phyloP scores from a whole-genome alignment of 768 basidiomycete species.

The Tephrocybe sp. region DNA sequence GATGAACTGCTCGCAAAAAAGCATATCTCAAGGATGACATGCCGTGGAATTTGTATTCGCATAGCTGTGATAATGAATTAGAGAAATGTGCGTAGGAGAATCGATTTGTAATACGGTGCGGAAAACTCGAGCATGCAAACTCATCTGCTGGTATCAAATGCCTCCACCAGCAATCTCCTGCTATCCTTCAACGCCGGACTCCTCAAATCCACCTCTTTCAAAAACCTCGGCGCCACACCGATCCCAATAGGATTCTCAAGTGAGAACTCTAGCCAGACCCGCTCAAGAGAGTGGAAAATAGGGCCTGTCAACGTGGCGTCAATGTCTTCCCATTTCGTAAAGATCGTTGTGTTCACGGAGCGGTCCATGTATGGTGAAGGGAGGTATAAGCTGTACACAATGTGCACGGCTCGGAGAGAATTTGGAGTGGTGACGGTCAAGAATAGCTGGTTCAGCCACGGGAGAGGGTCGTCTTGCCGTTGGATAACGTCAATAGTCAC shows the following conservation, averaged over 20 bases:
- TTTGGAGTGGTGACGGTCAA: slow-evolving; percentile 19
- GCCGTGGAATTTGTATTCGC: too few species aligned
- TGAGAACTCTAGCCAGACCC: slow-evolving; percentile 26
- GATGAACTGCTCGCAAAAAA: too few species aligned
- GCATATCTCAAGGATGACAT: too few species aligned
- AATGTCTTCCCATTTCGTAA: slow-evolving; percentile 24
- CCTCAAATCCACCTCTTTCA: slow-evolving; percentile 25
- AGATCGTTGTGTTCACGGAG: slow-evolving; percentile 22
- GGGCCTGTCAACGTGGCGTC: slow-evolving; percentile 22
- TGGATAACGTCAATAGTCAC: slow-evolving; percentile 27
- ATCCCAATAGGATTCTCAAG: slow-evolving; percentile 30
- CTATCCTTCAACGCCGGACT: slow-evolving; percentile 24
- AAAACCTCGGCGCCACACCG: slow-evolving; percentile 27
- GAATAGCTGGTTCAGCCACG: slow-evolving; percentile 25
- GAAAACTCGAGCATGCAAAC: background rate
- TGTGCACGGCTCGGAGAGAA: slow-evolving; percentile 16
- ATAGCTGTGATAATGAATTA: too few species aligned
- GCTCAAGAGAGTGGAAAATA: slow-evolving; percentile 20
- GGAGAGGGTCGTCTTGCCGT: slow-evolving; percentile 26
- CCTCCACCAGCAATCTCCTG: slow-evolving; percentile 20
- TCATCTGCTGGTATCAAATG: slow-evolving; percentile 27
- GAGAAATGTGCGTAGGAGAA: background rate
- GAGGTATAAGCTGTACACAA: slow-evolving; percentile 26
- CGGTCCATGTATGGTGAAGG: slow-evolving; percentile 30
- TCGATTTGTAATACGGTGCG: too few species aligned